Base-by-base conservation (phyloP, 2,329 filamentous ascomycete genomes). In the Neospermospora avenae region DNA sequence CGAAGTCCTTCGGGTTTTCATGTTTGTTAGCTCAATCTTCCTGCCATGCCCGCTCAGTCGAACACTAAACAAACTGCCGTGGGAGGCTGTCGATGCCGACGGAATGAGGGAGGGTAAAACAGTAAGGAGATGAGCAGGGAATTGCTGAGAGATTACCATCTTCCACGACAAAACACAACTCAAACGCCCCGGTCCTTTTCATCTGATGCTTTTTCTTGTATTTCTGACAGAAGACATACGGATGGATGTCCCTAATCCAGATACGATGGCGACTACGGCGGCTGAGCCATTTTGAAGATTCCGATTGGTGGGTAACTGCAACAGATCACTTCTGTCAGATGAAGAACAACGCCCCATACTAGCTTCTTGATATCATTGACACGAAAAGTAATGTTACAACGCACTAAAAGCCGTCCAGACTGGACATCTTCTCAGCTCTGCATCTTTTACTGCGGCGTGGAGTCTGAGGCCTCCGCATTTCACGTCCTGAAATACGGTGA, bases 341-440 rank as follows among this genome's bases (percentile, higher is more conserved):
- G 39, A 44, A 7, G 3, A 3, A 16, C n/a, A n/a, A n/a, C n/a
- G n/a, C n/a, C n/a, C n/a, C n/a, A n/a, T n/a, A n/a, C n/a, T n/a
- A n/a, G n/a, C n/a, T n/a, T n/a, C n/a, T n/a, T n/a, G n/a, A n/a
- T n/a, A n/a, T n/a, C n/a, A n/a, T n/a, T n/a, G n/a, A n/a, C n/a
- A n/a, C n/a, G n/a, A n/a, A n/a, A 31, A 10, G 14, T 20, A 20
- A 11, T 11, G 24, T n/a, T n/a, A n/a, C n/a, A 31, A 67, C 79
- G 25, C 74, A 85, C 84, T 74, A 66, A 87, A 87, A 2, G 84
- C 84, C 2, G 84, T 87, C 84, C 84, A 87, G 8, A 87, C 77
- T 1, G 84, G 84, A 65, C 82, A 84, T 54, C 75, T 75, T 31
- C 74, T 76, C 53, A 85, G 68, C 55, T 80, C 78, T 2, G 82